Conservation (phyloP, 768 basidiomycete genomes). For the Mycena vulgaris region DNA sequence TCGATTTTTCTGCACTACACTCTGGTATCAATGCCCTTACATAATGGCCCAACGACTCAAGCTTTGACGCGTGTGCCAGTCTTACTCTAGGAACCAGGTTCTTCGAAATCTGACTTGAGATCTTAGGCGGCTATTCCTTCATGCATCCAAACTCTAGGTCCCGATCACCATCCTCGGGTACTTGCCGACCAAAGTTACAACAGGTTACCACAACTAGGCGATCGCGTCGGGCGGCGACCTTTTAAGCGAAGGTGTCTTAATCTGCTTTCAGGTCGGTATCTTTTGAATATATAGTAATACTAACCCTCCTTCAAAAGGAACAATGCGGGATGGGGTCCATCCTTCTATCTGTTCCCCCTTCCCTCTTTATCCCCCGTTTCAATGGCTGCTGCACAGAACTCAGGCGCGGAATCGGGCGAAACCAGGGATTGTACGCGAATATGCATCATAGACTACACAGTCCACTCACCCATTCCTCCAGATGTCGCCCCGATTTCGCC, state of each 20-base stretch:
- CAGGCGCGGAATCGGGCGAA: background rate
- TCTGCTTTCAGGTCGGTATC: conserved; percentile 2
- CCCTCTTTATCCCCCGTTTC: background rate
- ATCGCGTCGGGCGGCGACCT: conserved; percentile 20
- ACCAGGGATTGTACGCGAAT: background rate
- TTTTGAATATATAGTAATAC: background rate
- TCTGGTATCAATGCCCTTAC: background rate
- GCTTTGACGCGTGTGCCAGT: background rate
- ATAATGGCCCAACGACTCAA: background rate
- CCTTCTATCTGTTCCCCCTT: background rate
- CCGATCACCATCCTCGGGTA: conserved; percentile 12
- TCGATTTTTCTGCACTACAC: background rate
- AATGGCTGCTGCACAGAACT: background rate
- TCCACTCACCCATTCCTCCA: background rate
- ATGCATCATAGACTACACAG: background rate
- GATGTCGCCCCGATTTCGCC: background rate
- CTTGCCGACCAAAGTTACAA: background rate
- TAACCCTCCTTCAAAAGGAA: conserved; percentile 15
- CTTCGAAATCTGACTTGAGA: background rate
- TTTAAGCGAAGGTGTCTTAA: background rate
- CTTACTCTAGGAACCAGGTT: background rate
- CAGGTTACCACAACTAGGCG: background rate
- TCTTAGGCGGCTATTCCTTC: background rate
- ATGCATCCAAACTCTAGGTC: conserved; percentile 20
- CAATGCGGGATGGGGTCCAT: background rate